A percentile compares a stretch with the other conserved stretches of the same genome.
Evolutionary conservation across 495 filamentous ascomycete species (phyloP).

Genomic region (Penicillium cinerascens): DNA sequence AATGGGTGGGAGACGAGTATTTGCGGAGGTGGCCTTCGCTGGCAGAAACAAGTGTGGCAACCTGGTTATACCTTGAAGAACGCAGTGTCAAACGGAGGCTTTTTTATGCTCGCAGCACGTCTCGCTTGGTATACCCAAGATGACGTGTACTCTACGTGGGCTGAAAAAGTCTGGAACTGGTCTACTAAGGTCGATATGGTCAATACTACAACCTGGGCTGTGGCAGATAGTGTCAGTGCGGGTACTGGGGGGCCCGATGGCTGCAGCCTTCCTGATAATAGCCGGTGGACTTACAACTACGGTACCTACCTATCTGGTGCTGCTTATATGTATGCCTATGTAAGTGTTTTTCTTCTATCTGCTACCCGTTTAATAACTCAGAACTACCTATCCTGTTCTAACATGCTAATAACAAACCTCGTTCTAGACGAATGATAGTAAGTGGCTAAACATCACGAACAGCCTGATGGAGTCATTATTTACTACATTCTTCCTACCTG

Average conservation of each 20-base stretch:
- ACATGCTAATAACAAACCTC: slow-evolving; percentile 16
- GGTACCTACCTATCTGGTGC: slow-evolving; percentile 65
- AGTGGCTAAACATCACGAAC: slow-evolving; percentile 51
- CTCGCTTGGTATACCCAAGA: slow-evolving; percentile 68
- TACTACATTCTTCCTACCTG: slow-evolving; percentile 46
- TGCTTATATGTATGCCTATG: slow-evolving; percentile 68
- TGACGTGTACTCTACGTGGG: slow-evolving; percentile 66
- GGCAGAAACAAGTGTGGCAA: slow-evolving; percentile 76
- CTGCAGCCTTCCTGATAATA: slow-evolving; percentile 51
- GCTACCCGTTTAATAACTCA: too few relatives aligned
- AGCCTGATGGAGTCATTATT: slow-evolving; percentile 49
- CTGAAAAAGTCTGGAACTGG: slow-evolving; percentile 64
- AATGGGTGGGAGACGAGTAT: slow-evolving; percentile 56
- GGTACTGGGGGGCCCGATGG: slow-evolving; percentile 16
- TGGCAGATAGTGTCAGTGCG: slow-evolving; percentile 52
- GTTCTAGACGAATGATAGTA: slow-evolving; percentile 14
- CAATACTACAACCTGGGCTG: slow-evolving; percentile 38
- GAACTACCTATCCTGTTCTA: background rate
- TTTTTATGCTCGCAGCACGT: slow-evolving; percentile 71
- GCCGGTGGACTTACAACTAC: slow-evolving; percentile 68
- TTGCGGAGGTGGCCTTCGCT: slow-evolving; percentile 72
- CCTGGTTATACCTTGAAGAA: slow-evolving; percentile 73
- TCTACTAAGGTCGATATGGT: slow-evolving; percentile 48
- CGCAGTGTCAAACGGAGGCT: slow-evolving; percentile 65
- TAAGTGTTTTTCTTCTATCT: slow-evolving; percentile 19